Base-by-base conservation (phyloP, 495 filamentous ascomycete species). In the Talaromyces stipitatus region DNA sequence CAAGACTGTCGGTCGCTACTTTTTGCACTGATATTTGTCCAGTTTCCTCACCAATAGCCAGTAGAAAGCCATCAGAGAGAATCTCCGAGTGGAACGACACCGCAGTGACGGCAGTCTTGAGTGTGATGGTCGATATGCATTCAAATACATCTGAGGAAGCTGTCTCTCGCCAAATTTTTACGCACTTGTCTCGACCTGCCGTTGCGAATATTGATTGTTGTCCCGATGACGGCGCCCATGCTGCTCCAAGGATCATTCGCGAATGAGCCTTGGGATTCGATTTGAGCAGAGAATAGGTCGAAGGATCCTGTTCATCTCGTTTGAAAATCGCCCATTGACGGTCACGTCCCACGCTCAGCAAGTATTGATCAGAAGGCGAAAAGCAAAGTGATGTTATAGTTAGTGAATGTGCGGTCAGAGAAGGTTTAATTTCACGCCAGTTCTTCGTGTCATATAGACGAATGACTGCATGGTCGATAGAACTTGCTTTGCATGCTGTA, bases 401-500 rank as follows among this genome's bases (percentile, higher is more conserved):
- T 53, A 97, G 76, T 0, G 85, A 81, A 72, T 99, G 94, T 3
- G 86, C 86, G 20, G 78, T 74, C 16, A 97, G 75, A 3, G 91
- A 78, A 5, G 94, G 92, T 62, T 84, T 88, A 43, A 96, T 72
- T 72, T 97, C 91, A 22, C 87, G 86, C 92, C 92, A 97, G 58
- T 80, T 78, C 24, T 77, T 79, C 20, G 90, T 92, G 63, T 92
- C 88, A 64, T 95, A 97, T 1, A 99, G 65, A 18, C 94, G 85
- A 59, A 99, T 89, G 45, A 97, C 91, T 36, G 94, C 94, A 64
- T 99, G 95, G 61, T 96, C 91, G 50, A 92, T 72, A 12, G 90
- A 94, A 69, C 85, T 92, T 16, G 95, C 95, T 66, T 87, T 89
- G 73, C 92, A 97, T 2, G 92, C 90, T n/a, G 90, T 95, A 16